These are phyloP conservation scores for Chaetomiaceae sp. DNA, from an alignment of 2,329 filamentous ascomycete species.

Conservation along the genomic window DNA sequence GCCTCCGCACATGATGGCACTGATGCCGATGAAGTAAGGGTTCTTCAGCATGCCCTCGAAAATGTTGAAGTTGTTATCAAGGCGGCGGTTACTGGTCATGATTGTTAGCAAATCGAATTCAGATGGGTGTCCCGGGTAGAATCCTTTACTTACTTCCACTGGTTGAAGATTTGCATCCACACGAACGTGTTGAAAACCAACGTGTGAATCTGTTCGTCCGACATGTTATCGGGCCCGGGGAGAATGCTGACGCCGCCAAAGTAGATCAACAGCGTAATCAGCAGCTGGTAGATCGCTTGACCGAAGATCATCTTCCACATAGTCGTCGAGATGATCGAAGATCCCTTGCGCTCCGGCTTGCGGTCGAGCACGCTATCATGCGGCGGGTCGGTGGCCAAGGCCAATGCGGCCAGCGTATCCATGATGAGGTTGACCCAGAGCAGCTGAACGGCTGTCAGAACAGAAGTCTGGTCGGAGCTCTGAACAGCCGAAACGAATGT, in stretches of 20 bases:
- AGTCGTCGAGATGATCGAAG: constrained; percentile 68
- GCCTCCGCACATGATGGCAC: constrained; percentile 77
- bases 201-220: constrained; percentile 55
- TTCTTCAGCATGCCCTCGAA: constrained; percentile 83
- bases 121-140: neutral
- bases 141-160: constrained; percentile 68
- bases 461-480: constrained; percentile 60
- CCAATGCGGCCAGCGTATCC: constrained; percentile 88
- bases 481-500: constrained; percentile 84
- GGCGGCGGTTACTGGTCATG: constrained; percentile 64
- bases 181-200: constrained; percentile 97
- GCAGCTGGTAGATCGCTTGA: constrained; percentile 83
- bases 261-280: constrained; percentile 72
- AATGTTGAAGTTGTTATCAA: constrained; percentile 94
- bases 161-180: constrained; percentile 99
- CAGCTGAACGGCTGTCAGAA: constrained; percentile 82
- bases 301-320: constrained; percentile 99
- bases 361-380: constrained; percentile 73
- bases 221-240: constrained; percentile 35
- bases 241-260: constrained; percentile 37
- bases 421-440: constrained; percentile 97
- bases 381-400: constrained; percentile 85
- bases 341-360: constrained; percentile 55
- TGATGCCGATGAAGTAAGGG: constrained; percentile 83
- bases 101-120: constrained; percentile 6